Base-by-base conservation (phyloP, 169 alveolate genomes). In the Plasmodium adleri region DNA sequence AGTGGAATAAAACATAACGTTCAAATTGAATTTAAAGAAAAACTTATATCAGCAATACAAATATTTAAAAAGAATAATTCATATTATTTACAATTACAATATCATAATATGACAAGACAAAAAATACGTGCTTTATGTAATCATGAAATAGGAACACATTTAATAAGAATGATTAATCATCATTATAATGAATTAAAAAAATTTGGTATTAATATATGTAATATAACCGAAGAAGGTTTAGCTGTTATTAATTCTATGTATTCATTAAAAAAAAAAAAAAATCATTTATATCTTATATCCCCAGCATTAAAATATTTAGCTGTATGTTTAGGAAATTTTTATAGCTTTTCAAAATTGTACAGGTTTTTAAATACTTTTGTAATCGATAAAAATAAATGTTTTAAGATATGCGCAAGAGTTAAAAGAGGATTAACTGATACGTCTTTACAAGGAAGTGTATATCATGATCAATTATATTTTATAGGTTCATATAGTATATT, bases 141-240 rank as follows among this genome's bases (percentile, higher is more conserved):
- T 71, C 92, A 87, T 45, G 92, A 87, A 68, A 87, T 87, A 49
- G 92, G 88, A 13, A 87, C 92, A 13, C 92, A 87, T 12, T 76
- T 87, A 66, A 58, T 87, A 56, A 67, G 92, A 62, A 87, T 87
- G 92, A 87, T 87, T 64, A 87, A 87, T 68, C 88, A 87, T 15
- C 74, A 87, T n/a, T 72, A 74, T 58, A 74, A 76, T 60, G 73
- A 87, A 66, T 70, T 74, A 66, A 28, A 63, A 45, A 68, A 68
- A 60, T 68, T 50, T 39, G 58, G 62, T 52, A 39, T 87, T 1
- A 59, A 87, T 24, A 39, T 5, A 39, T 87, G 92, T 66, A 22
- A 26, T 75, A 32, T 52, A 32, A 87, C 92, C 58, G 92, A 87
- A 76, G 92, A 87, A 76, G 92, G 92, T 17, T 72, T 87, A 66